Conservation (phyloP, 2,329 filamentous ascomycete species). For the Arthroderma sp. region DNA sequence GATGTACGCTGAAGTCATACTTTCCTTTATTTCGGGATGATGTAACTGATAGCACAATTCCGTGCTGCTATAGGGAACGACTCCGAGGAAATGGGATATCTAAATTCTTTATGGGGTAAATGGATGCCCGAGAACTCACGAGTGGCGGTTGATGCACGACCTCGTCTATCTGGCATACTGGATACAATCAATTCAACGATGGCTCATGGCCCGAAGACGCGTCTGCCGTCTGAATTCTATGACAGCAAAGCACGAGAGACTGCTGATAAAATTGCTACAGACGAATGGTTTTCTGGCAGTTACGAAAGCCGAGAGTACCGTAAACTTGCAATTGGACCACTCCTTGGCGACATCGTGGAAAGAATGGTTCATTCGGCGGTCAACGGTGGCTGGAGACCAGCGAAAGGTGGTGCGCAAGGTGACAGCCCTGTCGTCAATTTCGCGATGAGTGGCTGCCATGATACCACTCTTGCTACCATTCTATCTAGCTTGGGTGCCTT, state of each 20-base stretch:
- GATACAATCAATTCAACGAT: constrained; percentile 83
- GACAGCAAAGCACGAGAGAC: constrained; percentile 57
- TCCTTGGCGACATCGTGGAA: constrained; percentile 71
- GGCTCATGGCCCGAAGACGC: constrained; percentile 69
- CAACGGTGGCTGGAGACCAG: constrained; percentile 43
- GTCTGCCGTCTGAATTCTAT: constrained; percentile 76
- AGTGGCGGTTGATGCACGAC: constrained; percentile 72
- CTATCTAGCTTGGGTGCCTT: constrained; percentile 70
- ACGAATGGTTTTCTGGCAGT: constrained; percentile 91
- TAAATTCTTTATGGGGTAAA: constrained; percentile 63
- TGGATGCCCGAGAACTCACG: constrained; percentile 66
- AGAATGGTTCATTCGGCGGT: constrained; percentile 55
- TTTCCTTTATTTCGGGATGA: not conserved
- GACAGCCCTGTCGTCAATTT: constrained; percentile 50
- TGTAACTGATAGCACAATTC: not conserved
- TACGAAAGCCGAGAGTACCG: constrained; percentile 75
- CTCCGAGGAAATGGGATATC: constrained; percentile 67
- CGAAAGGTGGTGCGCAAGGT: constrained; percentile 37
- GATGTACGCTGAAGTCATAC: constrained; percentile 36
- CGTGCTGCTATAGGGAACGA: constrained; percentile 41
- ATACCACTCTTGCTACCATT: constrained; percentile 76
- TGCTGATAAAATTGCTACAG: constrained; percentile 60
- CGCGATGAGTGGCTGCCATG: constrained; percentile 74
- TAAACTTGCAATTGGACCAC: constrained; percentile 69
- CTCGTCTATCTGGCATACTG: constrained; percentile 78